Evolutionary conservation across 495 filamentous ascomycete genomes (phyloP), one percentile per base, ranked within the genome.

Genomic region (Penicillium arizonense): DNA sequence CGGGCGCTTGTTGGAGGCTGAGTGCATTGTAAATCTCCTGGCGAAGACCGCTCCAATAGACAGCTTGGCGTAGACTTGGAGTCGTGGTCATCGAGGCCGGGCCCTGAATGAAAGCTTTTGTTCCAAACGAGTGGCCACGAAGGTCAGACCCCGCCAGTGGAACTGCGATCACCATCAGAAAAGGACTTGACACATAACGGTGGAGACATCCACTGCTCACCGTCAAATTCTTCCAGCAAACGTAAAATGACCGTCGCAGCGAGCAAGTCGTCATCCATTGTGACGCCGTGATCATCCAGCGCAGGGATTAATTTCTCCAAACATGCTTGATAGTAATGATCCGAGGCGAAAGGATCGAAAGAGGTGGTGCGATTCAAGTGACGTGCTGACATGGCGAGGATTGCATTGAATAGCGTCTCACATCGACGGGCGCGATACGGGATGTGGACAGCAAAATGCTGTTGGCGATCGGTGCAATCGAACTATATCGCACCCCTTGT

Each of bases 191-290:
- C 11, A 50, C 8, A 16, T 12, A 8, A 13, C 7, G 5, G 16
- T 12, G 1, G 8, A 24, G 8, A 2, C 16, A 20, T 36, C 14
- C 11, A 41, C 13, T 23, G 26, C 70, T 65, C 63, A 80, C 81
- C 75, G 50, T 83, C 77, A 58, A 84, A 81, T 55, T 86, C 84
- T 65, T 86, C 81, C 11, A 83, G 61, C 36, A 84, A 77, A 14
- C 82, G 75, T 18, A 85, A 69, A 47, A 87, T 85, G 7, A 87
- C 80, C 3, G 76, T 79, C 3, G 82, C 79, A 4, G 82, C 81
- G 41, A 87, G 77, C 4, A 83, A 49, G 44, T 82, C 79, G 52
- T 82, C 81, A 44, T 84, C 78, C 43, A 70, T 69, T 2, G 77
- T 65, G 4, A 75, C 72, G 3, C 67, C 72, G 16, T 73, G 67